Base-by-base conservation (phyloP, 2,329 filamentous ascomycete species). In the Colletotrichum musicola region DNA sequence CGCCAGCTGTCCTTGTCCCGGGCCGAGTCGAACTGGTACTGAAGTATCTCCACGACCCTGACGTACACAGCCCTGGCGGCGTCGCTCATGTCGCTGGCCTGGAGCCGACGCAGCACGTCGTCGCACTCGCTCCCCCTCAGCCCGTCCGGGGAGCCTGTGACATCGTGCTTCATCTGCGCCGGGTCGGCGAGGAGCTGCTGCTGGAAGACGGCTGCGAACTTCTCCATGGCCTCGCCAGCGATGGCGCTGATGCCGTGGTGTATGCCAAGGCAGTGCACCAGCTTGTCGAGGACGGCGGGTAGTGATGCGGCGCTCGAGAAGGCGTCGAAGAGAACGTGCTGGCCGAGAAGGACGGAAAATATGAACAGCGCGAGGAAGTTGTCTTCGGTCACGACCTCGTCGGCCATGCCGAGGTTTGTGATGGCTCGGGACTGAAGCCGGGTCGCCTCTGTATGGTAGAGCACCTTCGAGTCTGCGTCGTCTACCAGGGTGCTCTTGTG, bases 301-400 rank as follows among this genome's bases (percentile, higher is more conserved):
- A 63, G 14, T 0, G 61, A 58, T 0, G 51, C 40, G 5, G 61
- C 51, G 20, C 25, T 18, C 9, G 59, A 56, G 22, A 55, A 56
- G 4, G 62, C 81, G 61, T 88, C 84, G 71, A 81, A 84, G 3
- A 88, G 78, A 40, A 82, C 79, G 56, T 87, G 84, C 6, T 86
- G 77, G 57, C 83, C 82, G 1, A 85, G 73, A 4, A 82, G 65
- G 14, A 77, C 75, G 4, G 82, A 81, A 71, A 85, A 85, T 14
- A 84, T 72, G 65, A 85, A 83, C 6, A 81, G 76, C 0, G 81
- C 77, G n/a, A 83, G 72, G 50, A 76, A 78, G 64, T 77, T 76
- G 4, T 78, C 75, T 20, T 78, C 75, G 62, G 49, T 72, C 60
- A 67, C 75, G 69, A 61, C 78, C 70, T 35, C 69, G 74, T 56